Base-by-base conservation (phyloP, 768 basidiomycete genomes). In the Hygrocybe coccinea region DNA sequence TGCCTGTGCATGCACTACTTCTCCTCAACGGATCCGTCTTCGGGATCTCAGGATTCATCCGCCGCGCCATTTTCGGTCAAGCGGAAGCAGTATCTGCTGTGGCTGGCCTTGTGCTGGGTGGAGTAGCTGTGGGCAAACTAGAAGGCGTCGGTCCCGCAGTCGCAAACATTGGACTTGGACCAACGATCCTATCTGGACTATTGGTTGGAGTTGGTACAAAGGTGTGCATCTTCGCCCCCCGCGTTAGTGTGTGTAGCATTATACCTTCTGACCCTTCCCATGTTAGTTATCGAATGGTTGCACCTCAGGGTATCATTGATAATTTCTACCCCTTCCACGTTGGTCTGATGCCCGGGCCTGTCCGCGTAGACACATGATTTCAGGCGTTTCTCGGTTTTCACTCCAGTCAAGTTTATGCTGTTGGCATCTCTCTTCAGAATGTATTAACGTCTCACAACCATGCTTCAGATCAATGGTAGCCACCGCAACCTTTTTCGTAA, bases 21-120 rank as follows among this genome's bases (percentile, higher is more conserved):
- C 62, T 81, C 12, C 71, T 83, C 38, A 84, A 82, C 54, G 81
- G 83, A 21, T 73, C 70, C 54, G 75, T 79, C 46, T 80, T 83
- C 57, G 84, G 84, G 1, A 78, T 85, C 51, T 84, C 83, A 22
- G 82, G 83, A 15, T 84, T 84, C 59, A 60, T 85, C 2, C 80
- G 84, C 63, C 72, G 76, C 47, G 74, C 79, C 0, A 65, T 75
- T 6, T 71, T 71, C 24, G 80, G 83, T 15, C 66, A 68, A 56
- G 60, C 61, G 29, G 82, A 82, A 47, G 76, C 74, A 3, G 50
- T 71, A 1, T 66, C 68, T 2, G 76, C 75, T 6, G 74, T 75
- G 7, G 59, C 66, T 25, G 84, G 82, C 15, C 70, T 85, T 43
- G 55, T 82, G 12, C 61, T 77, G 15, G 81, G 81, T 29, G 84